Evolutionary conservation across 805 yeast species (phyloP), one percentile per base, ranked within the genome.

Genomic region (Candida cerambycidarum): DNA sequence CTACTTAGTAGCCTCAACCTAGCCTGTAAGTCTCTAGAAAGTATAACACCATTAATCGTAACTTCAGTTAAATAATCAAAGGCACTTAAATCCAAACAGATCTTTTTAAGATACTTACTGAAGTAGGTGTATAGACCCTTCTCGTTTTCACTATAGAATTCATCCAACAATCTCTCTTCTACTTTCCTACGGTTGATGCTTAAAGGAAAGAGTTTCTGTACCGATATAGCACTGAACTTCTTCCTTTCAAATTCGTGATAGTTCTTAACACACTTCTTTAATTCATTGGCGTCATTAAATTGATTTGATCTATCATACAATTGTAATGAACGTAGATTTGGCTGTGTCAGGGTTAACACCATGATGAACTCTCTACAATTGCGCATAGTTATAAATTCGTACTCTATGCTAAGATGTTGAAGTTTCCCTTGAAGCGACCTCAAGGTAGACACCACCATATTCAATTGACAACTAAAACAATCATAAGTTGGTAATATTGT

Each of bases 401-500:
- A 42, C 16, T 36, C 39, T n/a, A 53, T 21, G 32, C 45, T 47
- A 3, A 52, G 34, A 3, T 32, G 32, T 11, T 34, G 25, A 18
- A 54, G 46, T 29, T 50, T 47, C 24, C 45, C 35, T 7, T 37
- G 17, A 3, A 51, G 28, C 18, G 32, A 39, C 3, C 15, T 33
- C 8, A 57, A 21, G 3, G 46, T 14, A 1, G 32, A 23, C 7
- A 43, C 27, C 0, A 51, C 18, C 32, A 48, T 33, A n/a, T 43
- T 14, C 10, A 38, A 34, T 36, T 57, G 61, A 28, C 62, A 59
- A 6, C 41, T 42, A 3, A 56, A 36, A 43, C 62, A 57, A 39
- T 57, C 50, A 25, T 43, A 45, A 1, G 61, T 56, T 9, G 61
- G 60, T n/a, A n/a, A n/a, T n/a, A n/a, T n/a, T n/a, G n/a, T n/a